A percentile compares a stretch with the other conserved stretches of the same genome.
Conservation (phyloP, 495 filamentous ascomycete genomes). For the Tuber calosporum region DNA sequence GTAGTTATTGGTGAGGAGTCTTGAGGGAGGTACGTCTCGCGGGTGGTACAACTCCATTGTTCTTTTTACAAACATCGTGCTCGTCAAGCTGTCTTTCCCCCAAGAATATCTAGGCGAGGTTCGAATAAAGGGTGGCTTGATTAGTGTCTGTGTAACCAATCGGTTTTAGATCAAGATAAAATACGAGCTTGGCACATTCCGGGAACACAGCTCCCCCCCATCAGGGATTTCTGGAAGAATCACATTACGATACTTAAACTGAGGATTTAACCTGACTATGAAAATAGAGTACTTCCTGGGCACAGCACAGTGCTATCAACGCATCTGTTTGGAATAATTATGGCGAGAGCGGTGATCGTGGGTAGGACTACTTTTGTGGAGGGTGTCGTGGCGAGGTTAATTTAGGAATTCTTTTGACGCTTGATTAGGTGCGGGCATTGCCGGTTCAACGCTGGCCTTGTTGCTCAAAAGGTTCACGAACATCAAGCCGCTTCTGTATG, state of each 20-base stretch:
- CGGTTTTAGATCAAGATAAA: not conserved
- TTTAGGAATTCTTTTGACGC: not conserved
- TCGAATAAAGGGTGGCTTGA: too few relatives aligned
- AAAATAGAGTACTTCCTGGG: not conserved
- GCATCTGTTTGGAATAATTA: not conserved
- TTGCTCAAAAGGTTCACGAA: conserved; percentile 18
- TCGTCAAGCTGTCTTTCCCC: too few relatives aligned
- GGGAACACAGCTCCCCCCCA: not conserved
- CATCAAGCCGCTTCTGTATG: conserved; percentile 12
- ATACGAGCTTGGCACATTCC: not conserved
- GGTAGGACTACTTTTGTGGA: not conserved
- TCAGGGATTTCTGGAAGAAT: not conserved
- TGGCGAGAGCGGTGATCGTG: not conserved
- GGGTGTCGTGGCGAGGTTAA: not conserved
- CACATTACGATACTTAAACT: not conserved
- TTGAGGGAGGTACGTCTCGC: too few relatives aligned
- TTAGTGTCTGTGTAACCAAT: not conserved
- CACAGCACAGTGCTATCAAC: not conserved
- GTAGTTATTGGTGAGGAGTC: too few relatives aligned
- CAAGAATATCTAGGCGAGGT: too few relatives aligned
- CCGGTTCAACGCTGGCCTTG: conserved; percentile 15
- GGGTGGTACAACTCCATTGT: too few relatives aligned
- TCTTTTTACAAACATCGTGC: too few relatives aligned
- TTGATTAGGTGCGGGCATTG: conserved; percentile 15
- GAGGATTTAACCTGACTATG: not conserved